Evolutionary conservation across 805 yeast genomes (phyloP), one percentile per base, ranked within the genome.

Genomic region (Torulaspora gathmanii): DNA sequence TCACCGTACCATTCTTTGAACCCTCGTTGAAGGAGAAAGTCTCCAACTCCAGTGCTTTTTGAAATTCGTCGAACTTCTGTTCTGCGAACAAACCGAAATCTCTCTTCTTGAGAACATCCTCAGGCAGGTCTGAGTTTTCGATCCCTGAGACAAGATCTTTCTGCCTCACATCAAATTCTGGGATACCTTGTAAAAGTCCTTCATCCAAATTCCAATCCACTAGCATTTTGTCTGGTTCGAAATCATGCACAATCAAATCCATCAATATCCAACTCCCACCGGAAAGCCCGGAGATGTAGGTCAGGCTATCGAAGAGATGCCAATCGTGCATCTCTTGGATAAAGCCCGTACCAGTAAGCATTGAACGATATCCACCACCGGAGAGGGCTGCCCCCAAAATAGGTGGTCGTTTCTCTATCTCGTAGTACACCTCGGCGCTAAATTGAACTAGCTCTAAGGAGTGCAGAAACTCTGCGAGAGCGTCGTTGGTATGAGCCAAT

Each of bases 251-350:
- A 5, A 69, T 58, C 25, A 75, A 51, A 16, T 77, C 73, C 36
- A 82, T 74, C 1, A 83, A 76, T 7, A 80, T 62, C 89, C 90
- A 83, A 37, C 83, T 74, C 0, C 89, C 90, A 1, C 89, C 89
- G 2, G 87, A 80, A 1, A 81, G 72, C 0, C 88, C 88, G 0
- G 79, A 74, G 9, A 83, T 67, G 56, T 83, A 82, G 12, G 75
- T 65, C 0, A 79, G 47, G 6, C 77, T 65, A 53, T 82, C 86
- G 16, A 77, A 61, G 9, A 82, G 44, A 0, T 83, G 83, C 17
- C 41, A 40, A 6, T 50, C 42, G 2, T 58, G 45, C 64, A 62
- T 57, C 30, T 54, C 56, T 19, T 47, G 37, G 3, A 65, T 49
- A 41, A 68, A 56, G 2, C 67, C 67, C 5, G 61, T 65, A 4